phyloP scores from a whole-genome alignment of 371 early-diverging fungal genomes.

The Gilbertella persicaria region DNA sequence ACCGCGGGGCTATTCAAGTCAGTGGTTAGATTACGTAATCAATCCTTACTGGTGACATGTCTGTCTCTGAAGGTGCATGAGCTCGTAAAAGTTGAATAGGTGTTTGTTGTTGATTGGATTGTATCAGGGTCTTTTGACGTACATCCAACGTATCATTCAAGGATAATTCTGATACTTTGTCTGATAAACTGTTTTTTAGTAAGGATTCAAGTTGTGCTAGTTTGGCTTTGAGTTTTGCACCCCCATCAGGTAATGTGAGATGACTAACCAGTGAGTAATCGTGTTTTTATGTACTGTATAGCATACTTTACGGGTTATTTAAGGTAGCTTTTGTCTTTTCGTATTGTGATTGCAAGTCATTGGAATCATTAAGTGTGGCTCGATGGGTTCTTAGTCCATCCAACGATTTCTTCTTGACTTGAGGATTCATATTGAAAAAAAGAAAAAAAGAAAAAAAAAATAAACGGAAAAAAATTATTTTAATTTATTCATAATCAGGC shows the following conservation, averaged over 20 bases:
- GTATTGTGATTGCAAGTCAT: slow-evolving; percentile 1
- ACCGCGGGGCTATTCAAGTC: background rate
- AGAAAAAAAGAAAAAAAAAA: too few relatives aligned
- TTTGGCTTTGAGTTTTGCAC: slow-evolving; percentile 33
- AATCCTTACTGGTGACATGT: background rate
- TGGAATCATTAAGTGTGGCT: too few relatives aligned
- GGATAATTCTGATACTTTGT: slow-evolving; percentile 20
- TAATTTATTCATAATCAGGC: too few relatives aligned
- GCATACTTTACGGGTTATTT: slow-evolving; percentile 29
- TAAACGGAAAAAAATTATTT: too few relatives aligned
- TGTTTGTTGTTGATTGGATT: slow-evolving; percentile 9
- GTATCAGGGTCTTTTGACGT: slow-evolving; percentile 18
- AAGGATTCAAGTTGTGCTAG: slow-evolving; percentile 22
- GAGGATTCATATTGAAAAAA: too few relatives aligned
- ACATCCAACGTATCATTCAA: slow-evolving; percentile 16
- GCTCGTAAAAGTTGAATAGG: slow-evolving; percentile 15
- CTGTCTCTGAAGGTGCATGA: slow-evolving; percentile 1
- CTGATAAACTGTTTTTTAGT: slow-evolving; percentile 17
- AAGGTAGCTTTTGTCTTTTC: slow-evolving; percentile 29
- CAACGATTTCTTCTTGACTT: too few relatives aligned
- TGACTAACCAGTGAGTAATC: too few relatives aligned
- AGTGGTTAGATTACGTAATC: background rate
- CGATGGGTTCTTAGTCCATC: too few relatives aligned
- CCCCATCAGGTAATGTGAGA: slow-evolving; percentile 40
- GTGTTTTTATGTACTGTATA: slow-evolving; percentile 1